phyloP scores from a whole-genome alignment of 495 filamentous ascomycete species.

The Usnea hakonensis region DNA sequence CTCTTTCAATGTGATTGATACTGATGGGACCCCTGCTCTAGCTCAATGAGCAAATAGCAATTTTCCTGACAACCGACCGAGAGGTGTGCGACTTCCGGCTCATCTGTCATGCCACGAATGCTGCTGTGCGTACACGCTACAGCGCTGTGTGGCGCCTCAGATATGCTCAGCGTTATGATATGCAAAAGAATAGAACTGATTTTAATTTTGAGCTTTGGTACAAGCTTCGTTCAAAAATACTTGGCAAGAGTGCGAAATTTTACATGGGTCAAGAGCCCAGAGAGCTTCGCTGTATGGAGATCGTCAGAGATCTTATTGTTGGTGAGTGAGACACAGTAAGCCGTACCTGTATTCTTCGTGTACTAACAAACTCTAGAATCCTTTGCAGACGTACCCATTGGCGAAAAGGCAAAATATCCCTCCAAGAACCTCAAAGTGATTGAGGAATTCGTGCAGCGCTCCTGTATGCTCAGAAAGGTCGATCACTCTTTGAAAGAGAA shows the following conservation, averaged over 20 bases:
- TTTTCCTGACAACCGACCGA: slow-evolving; percentile 27
- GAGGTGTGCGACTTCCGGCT: slow-evolving; percentile 31
- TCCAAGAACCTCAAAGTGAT: slow-evolving; percentile 21
- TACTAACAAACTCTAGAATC: slow-evolving; percentile 14
- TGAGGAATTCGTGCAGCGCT: slow-evolving; percentile 11
- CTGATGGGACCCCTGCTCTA: slow-evolving; percentile 10
- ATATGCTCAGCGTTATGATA: slow-evolving; percentile 34
- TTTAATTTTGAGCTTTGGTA: slow-evolving; percentile 30
- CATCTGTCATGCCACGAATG: slow-evolving; percentile 24
- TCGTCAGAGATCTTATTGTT: slow-evolving; percentile 21
- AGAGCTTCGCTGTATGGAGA: slow-evolving; percentile 17
- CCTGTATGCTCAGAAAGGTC: slow-evolving; percentile 14
- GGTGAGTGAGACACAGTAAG: slow-evolving; percentile 11
- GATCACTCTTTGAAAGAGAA: background rate
- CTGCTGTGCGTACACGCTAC: slow-evolving; percentile 14
- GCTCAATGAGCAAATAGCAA: slow-evolving; percentile 38
- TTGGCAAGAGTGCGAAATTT: slow-evolving; percentile 1
- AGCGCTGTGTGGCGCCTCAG: slow-evolving; percentile 32
- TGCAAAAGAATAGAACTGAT: slow-evolving; percentile 19
- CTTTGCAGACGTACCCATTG: slow-evolving; percentile 1
- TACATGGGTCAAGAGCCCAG: slow-evolving; percentile 5
- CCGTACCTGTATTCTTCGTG: background rate
- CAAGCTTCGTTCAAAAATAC: slow-evolving; percentile 9
- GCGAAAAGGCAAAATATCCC: background rate
- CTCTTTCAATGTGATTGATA: background rate